Percentiles rank a stretch among this genome's conserved stretches.
Evolutionary conservation across 306 rosid genomes (phyloP).

Genomic region (Malus fusca): DNA sequence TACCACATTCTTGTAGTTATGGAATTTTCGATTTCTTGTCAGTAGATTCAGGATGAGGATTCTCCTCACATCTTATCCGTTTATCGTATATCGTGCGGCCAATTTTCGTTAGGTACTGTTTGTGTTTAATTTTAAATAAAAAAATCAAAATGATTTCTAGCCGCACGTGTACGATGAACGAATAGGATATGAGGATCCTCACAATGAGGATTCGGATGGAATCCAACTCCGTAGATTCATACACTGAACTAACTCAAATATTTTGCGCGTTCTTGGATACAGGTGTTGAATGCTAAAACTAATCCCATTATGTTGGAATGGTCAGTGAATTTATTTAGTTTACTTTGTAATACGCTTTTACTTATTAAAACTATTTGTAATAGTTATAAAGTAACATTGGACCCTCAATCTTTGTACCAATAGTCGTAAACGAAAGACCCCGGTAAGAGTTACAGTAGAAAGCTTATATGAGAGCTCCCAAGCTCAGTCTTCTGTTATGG

Average conservation of each 20-base stretch:
- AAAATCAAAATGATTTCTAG: too few species aligned
- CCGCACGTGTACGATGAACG: too few species aligned
- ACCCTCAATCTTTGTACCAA: not conserved
- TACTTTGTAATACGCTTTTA: not conserved
- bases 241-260: not conserved
- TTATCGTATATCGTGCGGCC: too few species aligned
- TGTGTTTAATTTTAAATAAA: too few species aligned
- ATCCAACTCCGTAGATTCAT: not conserved
- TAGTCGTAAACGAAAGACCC: slow-evolving; percentile 19
- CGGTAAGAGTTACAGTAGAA: not conserved
- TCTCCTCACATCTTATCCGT: too few species aligned
- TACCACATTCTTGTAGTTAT: not conserved
- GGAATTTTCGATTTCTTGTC: not conserved
- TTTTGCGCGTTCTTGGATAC: slow-evolving; percentile 1
- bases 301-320: slow-evolving; percentile 9
- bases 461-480: not conserved
- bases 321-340: slow-evolving; percentile 15
- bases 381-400: not conserved
- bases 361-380: not conserved
- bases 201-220: too few species aligned
- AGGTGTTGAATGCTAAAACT: not conserved
- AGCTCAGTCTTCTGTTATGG: slow-evolving; percentile 1
- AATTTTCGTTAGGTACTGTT: too few species aligned
- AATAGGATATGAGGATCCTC: too few species aligned
- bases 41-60: too few species aligned